These are phyloP conservation scores for Trichoderma koningiopsis DNA, from an alignment of 2,329 filamentous ascomycete genomes.

Conservation along the genomic window DNA sequence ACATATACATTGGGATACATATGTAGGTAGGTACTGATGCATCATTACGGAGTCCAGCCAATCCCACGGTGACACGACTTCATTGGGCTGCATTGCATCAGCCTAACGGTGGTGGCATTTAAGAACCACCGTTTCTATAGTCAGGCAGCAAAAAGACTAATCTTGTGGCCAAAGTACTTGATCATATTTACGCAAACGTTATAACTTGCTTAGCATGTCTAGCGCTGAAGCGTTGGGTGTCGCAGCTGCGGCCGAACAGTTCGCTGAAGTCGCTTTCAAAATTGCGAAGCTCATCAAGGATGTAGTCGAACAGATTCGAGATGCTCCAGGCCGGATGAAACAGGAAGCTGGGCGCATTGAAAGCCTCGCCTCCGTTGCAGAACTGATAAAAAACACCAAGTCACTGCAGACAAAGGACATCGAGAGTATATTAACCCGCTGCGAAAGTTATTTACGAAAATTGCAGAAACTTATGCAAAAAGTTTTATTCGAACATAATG, in stretches of 20 bases:
- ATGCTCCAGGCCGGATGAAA: not conserved
- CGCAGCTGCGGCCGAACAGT: not conserved
- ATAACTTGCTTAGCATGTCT: not conserved
- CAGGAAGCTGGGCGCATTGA: not conserved
- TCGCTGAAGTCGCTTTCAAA: not conserved
- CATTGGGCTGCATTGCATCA: too few species aligned
- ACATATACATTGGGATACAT: not conserved
- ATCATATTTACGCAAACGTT: too few species aligned
- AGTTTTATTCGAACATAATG: not conserved
- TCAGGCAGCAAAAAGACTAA: too few species aligned
- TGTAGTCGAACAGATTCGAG: not conserved
- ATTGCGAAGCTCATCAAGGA: not conserved
- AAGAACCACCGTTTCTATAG: not conserved
- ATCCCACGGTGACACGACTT: not conserved
- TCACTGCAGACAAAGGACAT: not conserved
- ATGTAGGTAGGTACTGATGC: not conserved
- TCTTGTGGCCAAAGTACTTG: too few species aligned
- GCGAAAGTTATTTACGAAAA: not conserved
- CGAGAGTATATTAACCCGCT: not conserved
- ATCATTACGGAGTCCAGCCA: not conserved
- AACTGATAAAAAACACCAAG: not conserved
- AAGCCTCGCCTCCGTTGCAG: not conserved
- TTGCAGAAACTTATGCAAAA: not conserved
- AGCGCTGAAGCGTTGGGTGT: not conserved
- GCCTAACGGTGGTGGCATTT: not conserved